Conservation (phyloP, 2,329 filamentous ascomycete species). For the Zymoseptoria passerinii region DNA sequence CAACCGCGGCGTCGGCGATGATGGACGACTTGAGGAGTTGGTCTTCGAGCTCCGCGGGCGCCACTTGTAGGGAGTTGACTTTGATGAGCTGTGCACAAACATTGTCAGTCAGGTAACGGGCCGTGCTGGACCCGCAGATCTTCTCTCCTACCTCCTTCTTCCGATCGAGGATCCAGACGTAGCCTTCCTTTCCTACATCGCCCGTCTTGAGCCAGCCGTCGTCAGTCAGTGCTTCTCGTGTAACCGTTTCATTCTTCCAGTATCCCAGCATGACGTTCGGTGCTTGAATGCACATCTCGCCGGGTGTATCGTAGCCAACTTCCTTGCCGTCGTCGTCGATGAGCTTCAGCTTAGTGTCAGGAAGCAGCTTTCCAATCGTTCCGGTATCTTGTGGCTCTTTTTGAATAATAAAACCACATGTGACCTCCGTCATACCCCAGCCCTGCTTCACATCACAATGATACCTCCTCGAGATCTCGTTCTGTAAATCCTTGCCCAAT, state of each 20-base stretch:
- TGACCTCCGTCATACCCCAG: slow-evolving; percentile 35
- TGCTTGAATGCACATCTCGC: slow-evolving; percentile 34
- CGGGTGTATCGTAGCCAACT: slow-evolving; percentile 30
- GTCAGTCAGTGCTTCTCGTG: slow-evolving; percentile 29
- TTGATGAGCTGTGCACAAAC: slow-evolving; percentile 32
- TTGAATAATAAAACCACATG: slow-evolving; percentile 34
- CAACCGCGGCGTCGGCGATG: slow-evolving; percentile 48
- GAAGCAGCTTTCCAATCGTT: slow-evolving; percentile 33
- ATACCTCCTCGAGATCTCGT: slow-evolving; percentile 31
- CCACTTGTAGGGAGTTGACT: slow-evolving; percentile 33
- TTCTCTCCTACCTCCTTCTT: slow-evolving; percentile 25
- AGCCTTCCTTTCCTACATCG: slow-evolving; percentile 27
- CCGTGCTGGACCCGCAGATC: not conserved
- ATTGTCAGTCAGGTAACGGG: not conserved
- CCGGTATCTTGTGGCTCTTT: slow-evolving; percentile 28
- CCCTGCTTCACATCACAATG: slow-evolving; percentile 32
- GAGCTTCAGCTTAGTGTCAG: slow-evolving; percentile 33
- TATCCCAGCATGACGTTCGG: slow-evolving; percentile 36
- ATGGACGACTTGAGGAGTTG: slow-evolving; percentile 45
- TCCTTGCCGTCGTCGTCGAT: slow-evolving; percentile 37
- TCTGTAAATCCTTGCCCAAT: slow-evolving; percentile 36
- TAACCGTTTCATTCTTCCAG: slow-evolving; percentile 35
- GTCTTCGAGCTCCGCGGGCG: slow-evolving; percentile 26
- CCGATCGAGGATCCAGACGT: slow-evolving; percentile 31
- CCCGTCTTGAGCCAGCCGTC: slow-evolving; percentile 35